These are phyloP conservation scores for Asparagopsis taxiformis DNA, from an alignment of 31 red algal species.

Conservation along the genomic window DNA sequence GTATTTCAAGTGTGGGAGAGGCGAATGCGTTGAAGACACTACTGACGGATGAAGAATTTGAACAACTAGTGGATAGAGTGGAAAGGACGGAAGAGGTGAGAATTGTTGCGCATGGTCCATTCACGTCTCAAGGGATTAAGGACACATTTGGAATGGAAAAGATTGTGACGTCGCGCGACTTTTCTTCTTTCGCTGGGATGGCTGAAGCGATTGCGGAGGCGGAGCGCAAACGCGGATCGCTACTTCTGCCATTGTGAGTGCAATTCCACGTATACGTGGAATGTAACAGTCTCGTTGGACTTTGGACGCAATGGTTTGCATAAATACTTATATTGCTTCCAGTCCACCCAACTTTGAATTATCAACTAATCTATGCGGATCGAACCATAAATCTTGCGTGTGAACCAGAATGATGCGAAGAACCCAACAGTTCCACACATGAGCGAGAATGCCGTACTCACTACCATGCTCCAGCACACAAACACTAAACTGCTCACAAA, in stretches of 20 bases:
- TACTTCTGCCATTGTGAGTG: slow-evolving; percentile 5
- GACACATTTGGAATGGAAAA: slow-evolving; percentile 23
- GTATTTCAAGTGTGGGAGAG: slow-evolving; percentile 36
- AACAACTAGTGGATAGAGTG: background rate
- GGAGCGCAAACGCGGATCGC: slow-evolving; percentile 1
- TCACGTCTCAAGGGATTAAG: slow-evolving; percentile 23
- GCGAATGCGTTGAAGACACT: slow-evolving; percentile 33
- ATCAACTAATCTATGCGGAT: slow-evolving; percentile 73
- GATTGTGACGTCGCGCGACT: slow-evolving; percentile 20
- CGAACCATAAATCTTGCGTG: slow-evolving; percentile 63
- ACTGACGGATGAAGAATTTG: slow-evolving; percentile 4
- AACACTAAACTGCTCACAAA: slow-evolving; percentile 62
- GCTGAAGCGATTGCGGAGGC: slow-evolving; percentile 17
- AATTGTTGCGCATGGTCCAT: slow-evolving; percentile 28
- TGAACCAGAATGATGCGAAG: slow-evolving; percentile 61
- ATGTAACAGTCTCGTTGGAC: too few species aligned
- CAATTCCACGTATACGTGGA: too few species aligned
- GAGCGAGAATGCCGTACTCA: slow-evolving; percentile 61
- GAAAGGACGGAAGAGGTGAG: slow-evolving; percentile 2
- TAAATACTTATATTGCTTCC: background rate
- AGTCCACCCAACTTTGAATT: too few species aligned
- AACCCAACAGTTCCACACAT: slow-evolving; percentile 81
- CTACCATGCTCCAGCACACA: slow-evolving; percentile 65
- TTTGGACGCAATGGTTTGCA: slow-evolving; percentile 3
- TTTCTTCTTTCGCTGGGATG: slow-evolving; percentile 38